Evolutionary conservation across 345 rosid genomes (phyloP).

Genomic region (sweet orange (Citrus sinensis)): DNA sequence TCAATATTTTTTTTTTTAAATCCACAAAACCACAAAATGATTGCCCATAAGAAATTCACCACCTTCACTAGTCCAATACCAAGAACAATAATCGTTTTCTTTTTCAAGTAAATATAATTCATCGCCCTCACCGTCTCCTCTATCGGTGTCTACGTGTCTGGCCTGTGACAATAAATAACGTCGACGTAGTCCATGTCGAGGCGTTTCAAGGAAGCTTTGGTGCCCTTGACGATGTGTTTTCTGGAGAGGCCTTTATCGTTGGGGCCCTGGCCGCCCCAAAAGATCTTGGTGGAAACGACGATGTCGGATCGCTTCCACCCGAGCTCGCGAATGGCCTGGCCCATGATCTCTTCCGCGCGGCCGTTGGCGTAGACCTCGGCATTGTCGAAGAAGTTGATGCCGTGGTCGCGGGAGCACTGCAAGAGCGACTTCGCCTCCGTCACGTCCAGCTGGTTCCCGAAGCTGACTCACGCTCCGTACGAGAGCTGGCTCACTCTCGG

Average conservation of each 20-base stretch:
- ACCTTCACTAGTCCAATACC: no score
- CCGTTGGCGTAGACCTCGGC: conserved; percentile 98
- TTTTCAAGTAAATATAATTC: no score
- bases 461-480: conserved; percentile 62
- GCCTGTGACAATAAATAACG: no score
- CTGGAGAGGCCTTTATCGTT: conserved; percentile 89
- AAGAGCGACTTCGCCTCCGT: conserved; percentile 90
- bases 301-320: conserved; percentile 95
- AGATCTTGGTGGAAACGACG: conserved; percentile 92
- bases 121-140: no score
- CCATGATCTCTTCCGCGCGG: conserved; percentile 98
- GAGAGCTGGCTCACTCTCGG: conserved; percentile 26
- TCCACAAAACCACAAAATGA: no score
- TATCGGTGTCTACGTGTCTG: no score
- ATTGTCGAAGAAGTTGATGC: conserved; percentile 98
- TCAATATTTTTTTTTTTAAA: no score
- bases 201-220: conserved; percentile 85
- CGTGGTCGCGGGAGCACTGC: conserved; percentile 84
- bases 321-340: conserved; percentile 92
- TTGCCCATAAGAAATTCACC: no score
- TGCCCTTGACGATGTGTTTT: conserved; percentile 90
- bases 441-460: conserved; percentile 95
- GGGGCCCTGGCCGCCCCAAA: conserved; percentile 98
- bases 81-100: conserved; percentile 9
- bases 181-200: conserved; percentile 84